Evolutionary conservation across 371 early-diverging fungal genomes (phyloP), one percentile per base, ranked within the genome.

Genomic region (Mortierella sp.): DNA sequence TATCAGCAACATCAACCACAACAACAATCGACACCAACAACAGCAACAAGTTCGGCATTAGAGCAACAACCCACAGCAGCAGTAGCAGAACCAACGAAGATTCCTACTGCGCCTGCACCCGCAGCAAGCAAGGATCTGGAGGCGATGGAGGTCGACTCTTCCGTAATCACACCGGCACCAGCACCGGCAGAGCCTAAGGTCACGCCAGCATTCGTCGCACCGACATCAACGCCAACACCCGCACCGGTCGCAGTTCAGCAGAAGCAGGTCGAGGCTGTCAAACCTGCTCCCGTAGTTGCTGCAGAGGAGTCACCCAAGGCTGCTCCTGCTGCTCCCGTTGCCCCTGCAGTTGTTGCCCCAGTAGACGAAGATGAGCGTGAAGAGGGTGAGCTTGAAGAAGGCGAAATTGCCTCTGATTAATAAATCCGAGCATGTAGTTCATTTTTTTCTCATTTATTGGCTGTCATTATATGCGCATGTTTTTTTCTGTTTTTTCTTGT

Each of bases 331-430:
- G 56, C 51, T 18, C 60, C 56, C 11, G 54, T 51, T 65, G 68
- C 38, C 11, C 29, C 38, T 10, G 41, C 41, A 12, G 27, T 16
- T 14, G 35, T 35, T 32, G 35, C 18, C 32, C 63, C 18, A 7
- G 21, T 21, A 21, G 63, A 63, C 11, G 63, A 32, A 0, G 46
- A 58, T 7, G 83, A 87, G 44, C 83, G 65, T 24, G 79, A 77
- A 55, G 88, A 88, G 32, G 88, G 83, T 3, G 85, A 85, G 16
- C 76, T 85, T 24, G 85, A 85, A 55, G 85, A 87, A 29, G 84
- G 81, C 43, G 84, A 87, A 54, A 83, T 80, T 41, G 72, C 77
- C 0, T 79, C 83, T 4, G 81, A 86, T 60, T 82, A 72, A 74
- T 63, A 63, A 63, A 63, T 35, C 63, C 38, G 18, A 32, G 21